These are phyloP conservation scores for Monosporascus sp. DNA, from an alignment of 2,329 filamentous ascomycete species.

Conservation along the genomic window DNA sequence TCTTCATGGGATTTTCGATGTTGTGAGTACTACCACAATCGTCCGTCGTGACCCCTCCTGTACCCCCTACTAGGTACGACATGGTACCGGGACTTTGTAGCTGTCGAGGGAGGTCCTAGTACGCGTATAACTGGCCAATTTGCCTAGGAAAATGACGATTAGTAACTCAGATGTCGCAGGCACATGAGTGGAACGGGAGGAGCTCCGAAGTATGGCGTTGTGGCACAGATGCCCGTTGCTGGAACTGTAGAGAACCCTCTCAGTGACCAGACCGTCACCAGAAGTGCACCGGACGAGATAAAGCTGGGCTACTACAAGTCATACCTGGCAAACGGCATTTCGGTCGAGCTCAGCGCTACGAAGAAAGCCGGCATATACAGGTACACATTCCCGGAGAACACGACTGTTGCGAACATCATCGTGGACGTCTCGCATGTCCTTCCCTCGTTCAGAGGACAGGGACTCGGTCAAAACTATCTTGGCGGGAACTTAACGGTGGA, in stretches of 20 bases:
- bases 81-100: too few species aligned
- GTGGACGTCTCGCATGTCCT: conserved; percentile 65
- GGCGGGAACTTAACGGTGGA: conserved; percentile 53
- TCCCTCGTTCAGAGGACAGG: conserved; percentile 55
- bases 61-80: too few species aligned
- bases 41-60: neutral
- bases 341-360: conserved; percentile 53
- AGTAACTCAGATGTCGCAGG: neutral
- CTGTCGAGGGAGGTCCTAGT: too few species aligned
- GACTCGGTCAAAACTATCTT: conserved; percentile 57
- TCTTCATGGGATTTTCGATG: conserved; percentile 57
- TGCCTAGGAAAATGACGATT: too few species aligned
- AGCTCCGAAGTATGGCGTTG: conserved; percentile 65
- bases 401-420: conserved; percentile 42
- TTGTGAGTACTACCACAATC: conserved; percentile 27
- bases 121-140: too few species aligned
- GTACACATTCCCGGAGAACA: conserved; percentile 50
- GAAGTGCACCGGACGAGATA: conserved; percentile 45
- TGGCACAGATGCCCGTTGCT: conserved; percentile 53
- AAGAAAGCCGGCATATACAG: conserved; percentile 54
- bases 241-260: conserved; percentile 50
- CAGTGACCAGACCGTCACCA: conserved; percentile 48
- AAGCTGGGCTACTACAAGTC: conserved; percentile 60
- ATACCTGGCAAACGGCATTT: conserved; percentile 48
- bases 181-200: conserved; percentile 65